These are phyloP conservation scores for Nigrospora oryzae DNA, from an alignment of 2,329 filamentous ascomycete genomes.

Conservation along the genomic window DNA sequence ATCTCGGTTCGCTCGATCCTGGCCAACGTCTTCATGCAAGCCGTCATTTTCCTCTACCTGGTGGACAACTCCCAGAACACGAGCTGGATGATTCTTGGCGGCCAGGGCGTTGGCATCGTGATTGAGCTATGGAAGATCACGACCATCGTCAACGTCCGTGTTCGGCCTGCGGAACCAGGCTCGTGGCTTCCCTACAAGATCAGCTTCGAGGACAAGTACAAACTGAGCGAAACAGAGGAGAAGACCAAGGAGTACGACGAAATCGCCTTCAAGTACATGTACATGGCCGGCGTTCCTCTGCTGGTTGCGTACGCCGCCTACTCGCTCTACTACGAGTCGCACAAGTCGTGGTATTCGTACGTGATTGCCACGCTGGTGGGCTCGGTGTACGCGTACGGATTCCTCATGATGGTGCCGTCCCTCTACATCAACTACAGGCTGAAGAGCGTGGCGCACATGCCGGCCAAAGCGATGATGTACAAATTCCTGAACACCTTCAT, in stretches of 20 bases:
- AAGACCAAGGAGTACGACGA: constrained; percentile 98
- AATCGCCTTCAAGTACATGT: constrained; percentile 96
- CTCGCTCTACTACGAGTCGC: constrained; percentile 83
- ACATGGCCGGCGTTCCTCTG: constrained; percentile 82
- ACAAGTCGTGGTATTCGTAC: constrained; percentile 98
- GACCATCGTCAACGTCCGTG: constrained; percentile 81
- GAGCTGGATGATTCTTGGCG: constrained; percentile 96
- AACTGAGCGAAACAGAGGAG: constrained; percentile 88
- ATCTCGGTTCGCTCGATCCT: constrained; percentile 94
- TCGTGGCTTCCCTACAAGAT: constrained; percentile 72
- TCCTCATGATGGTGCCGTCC: constrained; percentile 97
- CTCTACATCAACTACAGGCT: constrained; percentile 99
- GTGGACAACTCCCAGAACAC: constrained; percentile 97
- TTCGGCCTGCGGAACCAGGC: constrained; percentile 60
- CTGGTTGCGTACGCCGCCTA: constrained; percentile 85
- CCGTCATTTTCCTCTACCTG: constrained; percentile 90
- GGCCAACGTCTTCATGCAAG: constrained; percentile 96
- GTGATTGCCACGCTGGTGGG: constrained; percentile 91
- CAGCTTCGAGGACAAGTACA: constrained; percentile 92
- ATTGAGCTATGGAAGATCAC: constrained; percentile 88
- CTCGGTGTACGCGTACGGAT: constrained; percentile 94
- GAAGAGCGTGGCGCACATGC: constrained; percentile 95
- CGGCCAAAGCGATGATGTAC: constrained; percentile 91
- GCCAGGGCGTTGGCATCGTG: constrained; percentile 73
- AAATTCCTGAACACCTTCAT: constrained; percentile 99